Evolutionary conservation across 805 yeast genomes (phyloP).

Genomic region (Wickerhamomyces pijperi): DNA sequence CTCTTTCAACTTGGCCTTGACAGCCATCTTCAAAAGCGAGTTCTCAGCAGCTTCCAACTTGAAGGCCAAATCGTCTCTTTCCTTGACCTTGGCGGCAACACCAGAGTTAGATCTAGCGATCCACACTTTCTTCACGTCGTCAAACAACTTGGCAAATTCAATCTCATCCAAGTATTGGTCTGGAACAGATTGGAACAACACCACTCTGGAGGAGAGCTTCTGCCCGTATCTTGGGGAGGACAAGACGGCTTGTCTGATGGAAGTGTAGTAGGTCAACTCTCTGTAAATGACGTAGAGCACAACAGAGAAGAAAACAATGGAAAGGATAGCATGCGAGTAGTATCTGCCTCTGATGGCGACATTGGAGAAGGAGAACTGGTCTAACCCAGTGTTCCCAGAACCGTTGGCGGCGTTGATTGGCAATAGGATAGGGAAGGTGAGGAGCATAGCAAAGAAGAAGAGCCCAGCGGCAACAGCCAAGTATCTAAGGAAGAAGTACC

Average conservation of each 20-base stretch:
- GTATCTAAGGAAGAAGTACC: slow-evolving; percentile 81
- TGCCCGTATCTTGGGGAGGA: slow-evolving; percentile 75
- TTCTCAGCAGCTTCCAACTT: slow-evolving; percentile 61
- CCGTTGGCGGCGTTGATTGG: slow-evolving; percentile 76
- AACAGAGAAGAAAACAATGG: slow-evolving; percentile 69
- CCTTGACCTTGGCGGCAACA: slow-evolving; percentile 42
- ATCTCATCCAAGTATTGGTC: slow-evolving; percentile 58
- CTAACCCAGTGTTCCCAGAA: slow-evolving; percentile 52
- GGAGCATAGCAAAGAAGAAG: slow-evolving; percentile 41
- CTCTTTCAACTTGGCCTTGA: slow-evolving; percentile 50
- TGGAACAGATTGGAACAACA: slow-evolving; percentile 78
- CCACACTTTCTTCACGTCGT: slow-evolving; percentile 76
- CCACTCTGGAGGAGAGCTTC: slow-evolving; percentile 67
- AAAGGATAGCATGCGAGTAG: slow-evolving; percentile 76
- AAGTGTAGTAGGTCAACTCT: slow-evolving; percentile 68
- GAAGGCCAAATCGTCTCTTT: slow-evolving; percentile 48
- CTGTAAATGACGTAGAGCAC: slow-evolving; percentile 68
- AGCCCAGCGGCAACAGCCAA: slow-evolving; percentile 43
- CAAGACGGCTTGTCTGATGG: slow-evolving; percentile 65
- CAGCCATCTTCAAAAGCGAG: slow-evolving; percentile 44
- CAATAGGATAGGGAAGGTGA: slow-evolving; percentile 59
- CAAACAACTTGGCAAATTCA: slow-evolving; percentile 64
- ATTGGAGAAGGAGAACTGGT: slow-evolving; percentile 70
- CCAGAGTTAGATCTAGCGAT: slow-evolving; percentile 54
- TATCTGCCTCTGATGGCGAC: slow-evolving; percentile 49